Evolutionary conservation across 345 rosid genomes (phyloP), one percentile per base, ranked within the genome.

Genomic region (Draba incana): DNA sequence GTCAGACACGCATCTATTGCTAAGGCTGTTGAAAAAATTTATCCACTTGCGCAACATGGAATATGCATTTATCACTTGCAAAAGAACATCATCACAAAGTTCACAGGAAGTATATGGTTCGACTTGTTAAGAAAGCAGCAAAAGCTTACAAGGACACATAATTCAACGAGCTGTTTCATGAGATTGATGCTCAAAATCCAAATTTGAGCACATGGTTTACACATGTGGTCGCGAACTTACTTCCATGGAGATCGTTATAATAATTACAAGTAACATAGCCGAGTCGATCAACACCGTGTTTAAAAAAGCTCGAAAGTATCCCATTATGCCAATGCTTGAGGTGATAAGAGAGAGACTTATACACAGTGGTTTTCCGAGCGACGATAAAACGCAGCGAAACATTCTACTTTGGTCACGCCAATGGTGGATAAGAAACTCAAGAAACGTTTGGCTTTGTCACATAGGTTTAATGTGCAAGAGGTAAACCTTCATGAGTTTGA

Each of bases 31-130:
- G 47, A 8, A 57, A 57, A 57, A 9, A 47, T 57, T 15, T 57
- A 57, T 6, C 15, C 16, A 38, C 6, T 23, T 15, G 10, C 46
- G 35, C 44, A 56, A 4, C 44, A 9, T 15, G 61, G 28, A 56
- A 56, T 56, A 0, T 56, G 44, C 44, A 56, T n/a, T 38, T 56
- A 56, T 35, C 44, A 56, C 16, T 9, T 56, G 15, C 28, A 10
- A 16, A 56, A 57, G 20, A 57, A 57, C 12, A 8, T 41, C 16
- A 3, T 24, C 7, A 11, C 20, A 6, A 24, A 39, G 35, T n/a
- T 27, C 12, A 27, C 8, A 50, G 30, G 4, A 27, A 27, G 30
- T 27, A 27, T 4, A 27, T 27, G 30, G 20, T 20, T 20, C 20
- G 20, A 20, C 20, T 20, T 20, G 20, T 20, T 20, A 20, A 20